phyloP scores from a whole-genome alignment of 78 protist genomes.

The Dictyostelium intermedium region DNA sequence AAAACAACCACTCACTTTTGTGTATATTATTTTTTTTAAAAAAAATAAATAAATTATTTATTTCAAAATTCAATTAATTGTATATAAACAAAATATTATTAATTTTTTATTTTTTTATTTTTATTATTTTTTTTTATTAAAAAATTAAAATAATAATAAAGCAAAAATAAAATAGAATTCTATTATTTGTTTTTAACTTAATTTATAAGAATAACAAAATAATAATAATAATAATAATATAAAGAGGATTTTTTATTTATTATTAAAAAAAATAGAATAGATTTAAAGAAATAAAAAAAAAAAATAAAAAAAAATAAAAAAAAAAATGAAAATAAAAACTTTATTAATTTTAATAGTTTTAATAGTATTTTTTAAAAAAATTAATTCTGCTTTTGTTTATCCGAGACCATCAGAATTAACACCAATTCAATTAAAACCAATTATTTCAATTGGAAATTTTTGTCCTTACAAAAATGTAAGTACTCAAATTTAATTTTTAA shows the following conservation, averaged over 20 bases:
- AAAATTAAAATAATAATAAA: background rate
- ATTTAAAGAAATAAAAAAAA: background rate
- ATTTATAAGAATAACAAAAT: too few species aligned
- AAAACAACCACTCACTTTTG: background rate
- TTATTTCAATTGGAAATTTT: slow-evolving; percentile 52
- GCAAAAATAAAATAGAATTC: too few species aligned
- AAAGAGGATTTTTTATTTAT: too few species aligned
- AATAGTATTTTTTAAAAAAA: background rate
- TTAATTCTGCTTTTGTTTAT: background rate
- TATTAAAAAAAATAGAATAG: background rate
- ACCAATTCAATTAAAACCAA: slow-evolving; percentile 8
- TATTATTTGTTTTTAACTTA: background rate
- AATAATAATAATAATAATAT: too few species aligned
- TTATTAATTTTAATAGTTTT: background rate
- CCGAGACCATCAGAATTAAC: slow-evolving; percentile 14
- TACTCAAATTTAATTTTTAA: background rate
- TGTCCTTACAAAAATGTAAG: slow-evolving; percentile 54
- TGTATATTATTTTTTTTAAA: background rate
- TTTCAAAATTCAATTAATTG: background rate
- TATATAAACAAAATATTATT: background rate
- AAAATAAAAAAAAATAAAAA: background rate
- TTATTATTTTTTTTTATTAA: background rate
- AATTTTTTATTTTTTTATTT: background rate
- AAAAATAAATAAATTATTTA: background rate
- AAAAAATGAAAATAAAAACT: background rate